phyloP scores from a whole-genome alignment of 225 moss, liverwort and hornwort species.

The Polytrichum formosum region DNA sequence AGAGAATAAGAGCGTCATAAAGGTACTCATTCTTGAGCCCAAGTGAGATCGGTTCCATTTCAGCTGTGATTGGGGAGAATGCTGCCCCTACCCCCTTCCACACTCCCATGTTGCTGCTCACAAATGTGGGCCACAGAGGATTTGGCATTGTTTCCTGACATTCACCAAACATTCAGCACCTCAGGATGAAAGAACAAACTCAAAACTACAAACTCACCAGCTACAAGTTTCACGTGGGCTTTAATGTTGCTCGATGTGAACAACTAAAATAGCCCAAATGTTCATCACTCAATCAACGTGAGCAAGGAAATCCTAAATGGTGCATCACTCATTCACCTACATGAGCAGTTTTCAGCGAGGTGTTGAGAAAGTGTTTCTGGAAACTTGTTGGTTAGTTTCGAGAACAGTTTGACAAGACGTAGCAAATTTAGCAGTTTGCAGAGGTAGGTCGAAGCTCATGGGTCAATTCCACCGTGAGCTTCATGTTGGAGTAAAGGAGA shows the following conservation, averaged over 20 bases:
- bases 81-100: constrained; percentile 88
- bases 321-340: not conserved
- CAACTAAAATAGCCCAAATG: too few species aligned
- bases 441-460: not conserved
- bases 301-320: too few species aligned
- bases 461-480: too few species aligned
- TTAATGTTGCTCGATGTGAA: not conserved
- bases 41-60: constrained; percentile 80
- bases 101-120: constrained; percentile 83
- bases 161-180: not conserved
- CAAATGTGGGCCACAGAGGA: constrained; percentile 83
- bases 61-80: constrained; percentile 86
- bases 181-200: not conserved
- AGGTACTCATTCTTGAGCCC: constrained; percentile 61
- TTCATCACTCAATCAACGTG: too few species aligned
- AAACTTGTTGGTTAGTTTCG: too few species aligned
- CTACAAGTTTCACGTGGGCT: too few species aligned
- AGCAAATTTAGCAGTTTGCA: not conserved
- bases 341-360: not conserved
- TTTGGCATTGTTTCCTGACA: constrained; percentile 62
- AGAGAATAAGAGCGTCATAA: constrained; percentile 71
- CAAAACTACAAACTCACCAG: too few species aligned
- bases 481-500: not conserved
- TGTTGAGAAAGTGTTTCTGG: too few species aligned
- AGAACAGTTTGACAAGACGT: too few species aligned